A percentile compares a stretch with the other conserved stretches of the same genome.
phyloP scores from a whole-genome alignment of 192 early-diverging fungal genomes.

The Entophlyctis luteolus region DNA sequence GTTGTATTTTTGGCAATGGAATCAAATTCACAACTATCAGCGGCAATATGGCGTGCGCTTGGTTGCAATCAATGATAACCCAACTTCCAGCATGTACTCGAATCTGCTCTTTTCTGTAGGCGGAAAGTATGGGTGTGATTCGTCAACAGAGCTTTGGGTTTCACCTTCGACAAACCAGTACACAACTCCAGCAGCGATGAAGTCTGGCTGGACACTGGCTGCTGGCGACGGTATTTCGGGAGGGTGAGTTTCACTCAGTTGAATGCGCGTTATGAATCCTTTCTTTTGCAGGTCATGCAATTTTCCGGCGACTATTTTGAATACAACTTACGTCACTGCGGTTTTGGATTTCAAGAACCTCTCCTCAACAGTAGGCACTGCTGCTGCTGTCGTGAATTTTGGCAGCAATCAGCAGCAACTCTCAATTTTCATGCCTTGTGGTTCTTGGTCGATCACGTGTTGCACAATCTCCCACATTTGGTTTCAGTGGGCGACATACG shows the following conservation, averaged over 20 bases:
- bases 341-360: not conserved
- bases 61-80: not conserved
- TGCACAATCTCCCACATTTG: constrained; percentile 37
- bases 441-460: constrained; percentile 36
- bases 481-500: constrained; percentile 44
- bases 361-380: no score
- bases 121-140: no score
- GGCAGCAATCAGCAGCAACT: constrained; percentile 40
- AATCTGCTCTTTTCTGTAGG: no score
- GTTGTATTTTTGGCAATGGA: not conserved
- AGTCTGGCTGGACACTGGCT: not conserved
- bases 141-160: no score
- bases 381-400: not conserved
- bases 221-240: not conserved
- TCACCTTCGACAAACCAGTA: no score
- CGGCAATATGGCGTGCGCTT: not conserved
- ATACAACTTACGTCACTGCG: not conserved
- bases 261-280: not conserved
- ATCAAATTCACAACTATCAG: not conserved
- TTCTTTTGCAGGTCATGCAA: not conserved
- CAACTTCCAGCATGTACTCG: no score
- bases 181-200: not conserved
- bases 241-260: not conserved
- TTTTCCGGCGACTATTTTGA: not conserved
- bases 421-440: constrained; percentile 45